Conservation (phyloP, 106 monocot genomes). For the Dactylorhiza incarnata region DNA sequence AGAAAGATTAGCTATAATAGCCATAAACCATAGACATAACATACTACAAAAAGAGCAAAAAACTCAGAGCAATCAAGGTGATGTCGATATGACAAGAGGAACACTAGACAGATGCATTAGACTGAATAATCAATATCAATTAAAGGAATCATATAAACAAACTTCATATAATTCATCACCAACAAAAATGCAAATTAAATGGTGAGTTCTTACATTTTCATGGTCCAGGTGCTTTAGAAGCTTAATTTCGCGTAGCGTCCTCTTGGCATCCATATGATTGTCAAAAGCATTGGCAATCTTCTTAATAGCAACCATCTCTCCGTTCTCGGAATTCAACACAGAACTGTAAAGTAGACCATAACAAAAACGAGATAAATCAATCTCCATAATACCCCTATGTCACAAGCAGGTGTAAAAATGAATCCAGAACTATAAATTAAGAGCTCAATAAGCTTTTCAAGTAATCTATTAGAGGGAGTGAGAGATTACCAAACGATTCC, state of each 20-base stretch:
- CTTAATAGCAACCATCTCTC: slow-evolving; percentile 69
- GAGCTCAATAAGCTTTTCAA: not conserved
- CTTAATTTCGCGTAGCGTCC: slow-evolving; percentile 66
- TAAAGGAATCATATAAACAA: not conserved
- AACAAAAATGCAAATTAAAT: not conserved
- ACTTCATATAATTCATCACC: not conserved
- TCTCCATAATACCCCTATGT: not conserved
- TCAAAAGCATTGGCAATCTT: slow-evolving; percentile 75
- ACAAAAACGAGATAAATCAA: not conserved
- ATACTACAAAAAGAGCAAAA: slow-evolving; percentile 1
- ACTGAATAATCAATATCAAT: not conserved
- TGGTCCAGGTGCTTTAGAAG: slow-evolving; percentile 67
- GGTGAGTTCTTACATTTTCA: slow-evolving; percentile 45
- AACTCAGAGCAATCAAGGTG: not conserved
- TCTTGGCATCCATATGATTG: slow-evolving; percentile 62
- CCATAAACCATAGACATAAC: not conserved
- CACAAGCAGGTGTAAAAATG: not conserved
- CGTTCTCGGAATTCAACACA: slow-evolving; percentile 53
- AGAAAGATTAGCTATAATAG: not conserved
- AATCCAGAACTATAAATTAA: not conserved
- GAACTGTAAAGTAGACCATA: slow-evolving; percentile 21
- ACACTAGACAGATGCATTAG: not conserved
- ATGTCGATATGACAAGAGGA: not conserved
- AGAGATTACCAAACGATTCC: slow-evolving; percentile 87
- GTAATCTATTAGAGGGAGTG: not conserved